Percentiles rank a stretch among this genome's conserved stretches.
phyloP scores from a whole-genome alignment of 306 rosid species.

The cucumber (Cucumis sativus) region DNA sequence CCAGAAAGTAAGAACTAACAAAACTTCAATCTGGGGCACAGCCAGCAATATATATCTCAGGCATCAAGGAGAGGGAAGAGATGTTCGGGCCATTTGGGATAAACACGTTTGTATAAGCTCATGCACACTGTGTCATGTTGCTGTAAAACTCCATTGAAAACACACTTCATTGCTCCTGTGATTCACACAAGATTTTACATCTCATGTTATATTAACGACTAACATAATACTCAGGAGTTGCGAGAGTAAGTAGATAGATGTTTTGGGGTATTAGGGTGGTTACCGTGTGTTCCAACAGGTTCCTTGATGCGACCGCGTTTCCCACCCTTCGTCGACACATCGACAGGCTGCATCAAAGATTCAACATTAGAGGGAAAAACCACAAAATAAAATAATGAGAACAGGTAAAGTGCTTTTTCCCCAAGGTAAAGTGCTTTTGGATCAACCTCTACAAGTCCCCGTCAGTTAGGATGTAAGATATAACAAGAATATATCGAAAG shows the following conservation, averaged over 20 bases:
- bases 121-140: conserved; percentile 80
- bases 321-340: conserved; percentile 70
- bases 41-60: conserved; percentile 16
- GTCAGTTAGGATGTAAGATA: background rate
- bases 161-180: conserved; percentile 74
- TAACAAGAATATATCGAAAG: too few species aligned
- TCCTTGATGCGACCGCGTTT: conserved; percentile 92
- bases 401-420: background rate
- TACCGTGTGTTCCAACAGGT: conserved; percentile 96
- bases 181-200: background rate
- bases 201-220: background rate
- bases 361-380: background rate
- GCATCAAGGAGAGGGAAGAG: conserved; percentile 38
- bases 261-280: background rate
- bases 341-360: conserved; percentile 72
- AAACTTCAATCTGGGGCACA: background rate
- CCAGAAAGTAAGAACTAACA: background rate
- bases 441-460: background rate
- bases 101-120: conserved; percentile 78
- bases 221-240: background rate
- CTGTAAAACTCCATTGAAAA: conserved; percentile 67
- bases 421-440: background rate
- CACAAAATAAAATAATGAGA: background rate
- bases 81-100: conserved; percentile 71
- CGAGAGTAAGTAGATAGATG: background rate